A percentile compares a stretch with the other conserved stretches of the same genome.
Conservation (phyloP, 78 protist species). For the Abeoforma whisleri region DNA sequence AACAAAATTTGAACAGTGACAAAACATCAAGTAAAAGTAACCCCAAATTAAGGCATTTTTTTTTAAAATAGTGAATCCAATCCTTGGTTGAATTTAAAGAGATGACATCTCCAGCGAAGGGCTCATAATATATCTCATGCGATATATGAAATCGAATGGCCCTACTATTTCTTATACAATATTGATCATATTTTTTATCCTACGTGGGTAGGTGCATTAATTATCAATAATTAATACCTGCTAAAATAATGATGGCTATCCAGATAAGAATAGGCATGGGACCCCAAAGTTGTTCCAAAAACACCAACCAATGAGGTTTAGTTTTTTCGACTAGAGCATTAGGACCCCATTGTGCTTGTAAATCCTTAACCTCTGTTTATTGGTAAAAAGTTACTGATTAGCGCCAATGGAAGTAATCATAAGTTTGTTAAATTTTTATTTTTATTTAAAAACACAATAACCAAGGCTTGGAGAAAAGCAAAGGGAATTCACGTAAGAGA, state of each 20-base stretch:
- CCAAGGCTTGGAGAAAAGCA: neutral
- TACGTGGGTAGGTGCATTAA: too few relatives aligned
- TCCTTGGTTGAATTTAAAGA: too few relatives aligned
- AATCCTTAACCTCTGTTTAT: conserved; percentile 33
- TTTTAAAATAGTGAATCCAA: too few relatives aligned
- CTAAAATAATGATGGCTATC: conserved; percentile 58
- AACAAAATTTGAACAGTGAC: too few relatives aligned
- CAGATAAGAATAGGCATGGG: conserved; percentile 67
- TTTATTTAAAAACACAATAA: neutral
- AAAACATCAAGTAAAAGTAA: too few relatives aligned
- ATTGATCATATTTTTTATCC: too few relatives aligned
- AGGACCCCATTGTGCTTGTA: conserved; percentile 36
- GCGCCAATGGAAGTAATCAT: conserved; percentile 3
- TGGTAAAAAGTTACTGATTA: neutral
- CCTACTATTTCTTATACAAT: too few relatives aligned
- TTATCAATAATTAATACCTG: conserved; percentile 53
- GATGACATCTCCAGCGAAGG: too few relatives aligned
- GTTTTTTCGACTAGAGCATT: conserved; percentile 43
- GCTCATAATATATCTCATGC: too few relatives aligned
- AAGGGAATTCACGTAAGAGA: too few relatives aligned
- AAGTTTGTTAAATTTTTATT: neutral
- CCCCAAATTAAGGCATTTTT: too few relatives aligned
- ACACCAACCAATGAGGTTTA: conserved; percentile 28
- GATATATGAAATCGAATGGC: too few relatives aligned
- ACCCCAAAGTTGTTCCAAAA: conserved; percentile 45